These are phyloP conservation scores for Cardamine resedifolia DNA, from an alignment of 345 rosid species.

Conservation along the genomic window DNA sequence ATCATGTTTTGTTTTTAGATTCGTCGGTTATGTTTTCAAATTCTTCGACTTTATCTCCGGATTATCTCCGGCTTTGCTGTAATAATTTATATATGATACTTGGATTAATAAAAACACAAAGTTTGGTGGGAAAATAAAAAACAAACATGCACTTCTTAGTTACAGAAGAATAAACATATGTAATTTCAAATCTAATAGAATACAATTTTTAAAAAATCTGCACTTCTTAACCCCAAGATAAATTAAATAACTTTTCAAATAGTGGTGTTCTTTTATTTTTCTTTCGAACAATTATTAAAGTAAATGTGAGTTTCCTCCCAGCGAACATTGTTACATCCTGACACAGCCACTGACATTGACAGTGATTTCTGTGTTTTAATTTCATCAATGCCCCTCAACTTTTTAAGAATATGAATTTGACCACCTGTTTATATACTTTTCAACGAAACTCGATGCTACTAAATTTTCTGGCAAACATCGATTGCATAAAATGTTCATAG, in stretches of 20 bases:
- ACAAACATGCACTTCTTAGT: no score
- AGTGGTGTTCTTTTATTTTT: not conserved
- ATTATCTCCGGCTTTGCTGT: not conserved
- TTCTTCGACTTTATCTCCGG: not conserved
- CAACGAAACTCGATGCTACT: slow-evolving; percentile 4
- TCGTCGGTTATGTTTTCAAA: not conserved
- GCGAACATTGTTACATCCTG: slow-evolving; percentile 39
- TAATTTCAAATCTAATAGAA: not conserved
- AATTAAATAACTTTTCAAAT: not conserved
- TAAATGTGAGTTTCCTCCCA: slow-evolving; percentile 38
- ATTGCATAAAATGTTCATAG: not conserved
- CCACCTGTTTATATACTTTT: slow-evolving; percentile 1
- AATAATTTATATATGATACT: not conserved
- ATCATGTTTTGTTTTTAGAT: not conserved
- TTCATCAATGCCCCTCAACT: slow-evolving; percentile 10
- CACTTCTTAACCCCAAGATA: not conserved
- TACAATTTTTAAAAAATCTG: not conserved
- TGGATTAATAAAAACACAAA: not conserved
- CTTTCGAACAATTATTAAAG: slow-evolving; percentile 23
- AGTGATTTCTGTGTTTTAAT: slow-evolving; percentile 24
- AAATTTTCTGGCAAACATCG: not conserved
- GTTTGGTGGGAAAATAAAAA: not conserved
- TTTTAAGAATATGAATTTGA: slow-evolving; percentile 5
- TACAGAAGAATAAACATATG: not conserved
- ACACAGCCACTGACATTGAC: slow-evolving; percentile 37